phyloP scores from a whole-genome alignment of 139 green algal species.

The Coccomyxa sp. region DNA sequence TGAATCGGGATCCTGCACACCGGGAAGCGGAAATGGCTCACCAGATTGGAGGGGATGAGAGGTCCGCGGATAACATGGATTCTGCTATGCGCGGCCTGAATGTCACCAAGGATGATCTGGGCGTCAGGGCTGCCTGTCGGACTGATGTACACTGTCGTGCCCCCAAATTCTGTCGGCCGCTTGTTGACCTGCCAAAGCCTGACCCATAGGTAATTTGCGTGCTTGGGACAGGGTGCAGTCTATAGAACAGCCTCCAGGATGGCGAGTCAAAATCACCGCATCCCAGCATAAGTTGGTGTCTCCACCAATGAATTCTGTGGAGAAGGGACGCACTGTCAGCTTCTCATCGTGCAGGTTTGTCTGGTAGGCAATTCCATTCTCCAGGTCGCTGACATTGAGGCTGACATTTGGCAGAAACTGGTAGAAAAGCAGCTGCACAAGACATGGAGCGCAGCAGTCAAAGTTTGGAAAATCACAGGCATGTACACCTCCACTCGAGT shows the following conservation, averaged over 20 bases:
- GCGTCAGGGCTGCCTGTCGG: not conserved
- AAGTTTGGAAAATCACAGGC: too few relatives aligned
- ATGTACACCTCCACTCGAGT: too few relatives aligned
- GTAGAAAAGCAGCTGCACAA: not conserved
- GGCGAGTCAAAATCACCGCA: too few relatives aligned
- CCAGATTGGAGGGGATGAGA: not conserved
- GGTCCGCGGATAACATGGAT: not conserved
- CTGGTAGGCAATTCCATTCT: not conserved
- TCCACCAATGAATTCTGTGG: not conserved
- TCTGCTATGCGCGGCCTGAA: not conserved
- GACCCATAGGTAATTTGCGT: too few relatives aligned
- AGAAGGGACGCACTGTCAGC: not conserved
- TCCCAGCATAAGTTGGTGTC: too few relatives aligned
- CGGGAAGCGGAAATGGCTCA: too few relatives aligned
- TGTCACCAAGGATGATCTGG: not conserved
- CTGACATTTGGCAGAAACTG: not conserved
- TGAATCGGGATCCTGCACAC: too few relatives aligned
- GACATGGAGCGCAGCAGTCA: too few relatives aligned
- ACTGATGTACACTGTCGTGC: not conserved
- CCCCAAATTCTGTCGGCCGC: too few relatives aligned
- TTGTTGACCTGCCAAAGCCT: too few relatives aligned
- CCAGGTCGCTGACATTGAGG: not conserved
- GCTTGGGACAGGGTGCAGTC: too few relatives aligned
- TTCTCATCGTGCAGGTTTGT: not conserved
- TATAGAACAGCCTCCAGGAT: too few relatives aligned